phyloP scores from a whole-genome alignment of 208 protist species.

The Trypanosoma boissoni region DNA sequence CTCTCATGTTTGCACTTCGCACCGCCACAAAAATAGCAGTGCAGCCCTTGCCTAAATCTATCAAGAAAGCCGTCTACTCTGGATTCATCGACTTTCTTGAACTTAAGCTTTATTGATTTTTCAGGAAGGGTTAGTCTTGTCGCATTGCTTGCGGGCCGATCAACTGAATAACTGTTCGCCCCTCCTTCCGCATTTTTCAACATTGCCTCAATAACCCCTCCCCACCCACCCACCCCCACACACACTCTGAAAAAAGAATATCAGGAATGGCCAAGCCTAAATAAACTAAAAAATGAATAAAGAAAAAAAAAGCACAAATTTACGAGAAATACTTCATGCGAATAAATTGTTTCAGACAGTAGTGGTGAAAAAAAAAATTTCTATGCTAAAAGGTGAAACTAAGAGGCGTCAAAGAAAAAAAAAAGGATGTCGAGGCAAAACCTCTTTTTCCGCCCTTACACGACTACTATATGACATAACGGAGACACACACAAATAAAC shows the following conservation, averaged over 20 bases:
- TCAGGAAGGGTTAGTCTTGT: slow-evolving; percentile 20
- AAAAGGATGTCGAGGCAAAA: too few relatives aligned
- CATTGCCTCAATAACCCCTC: slow-evolving; percentile 27
- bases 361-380: background rate
- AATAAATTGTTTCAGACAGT: background rate
- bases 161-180: slow-evolving; percentile 32
- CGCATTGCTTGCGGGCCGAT: slow-evolving; percentile 27
- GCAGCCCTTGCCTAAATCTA: slow-evolving; percentile 59
- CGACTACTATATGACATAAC: background rate
- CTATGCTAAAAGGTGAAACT: too few relatives aligned
- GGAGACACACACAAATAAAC: background rate
- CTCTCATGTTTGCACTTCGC: slow-evolving; percentile 77
- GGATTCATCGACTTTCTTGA: slow-evolving; percentile 61
- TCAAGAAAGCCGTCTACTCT: slow-evolving; percentile 74
- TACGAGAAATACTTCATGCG: too few relatives aligned
- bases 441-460: slow-evolving; percentile 1
- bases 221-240: too few relatives aligned
- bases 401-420: too few relatives aligned
- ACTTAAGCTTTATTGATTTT: slow-evolving; percentile 36
- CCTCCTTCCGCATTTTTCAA: slow-evolving; percentile 34
- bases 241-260: slow-evolving; percentile 17
- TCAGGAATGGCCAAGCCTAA: background rate
- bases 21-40: slow-evolving; percentile 87
- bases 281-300: slow-evolving; percentile 11
- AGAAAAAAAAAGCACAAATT: slow-evolving; percentile 18